Conservation (phyloP, 2,329 filamentous ascomycete species). For the Paracorniculantispora psalliotae region DNA sequence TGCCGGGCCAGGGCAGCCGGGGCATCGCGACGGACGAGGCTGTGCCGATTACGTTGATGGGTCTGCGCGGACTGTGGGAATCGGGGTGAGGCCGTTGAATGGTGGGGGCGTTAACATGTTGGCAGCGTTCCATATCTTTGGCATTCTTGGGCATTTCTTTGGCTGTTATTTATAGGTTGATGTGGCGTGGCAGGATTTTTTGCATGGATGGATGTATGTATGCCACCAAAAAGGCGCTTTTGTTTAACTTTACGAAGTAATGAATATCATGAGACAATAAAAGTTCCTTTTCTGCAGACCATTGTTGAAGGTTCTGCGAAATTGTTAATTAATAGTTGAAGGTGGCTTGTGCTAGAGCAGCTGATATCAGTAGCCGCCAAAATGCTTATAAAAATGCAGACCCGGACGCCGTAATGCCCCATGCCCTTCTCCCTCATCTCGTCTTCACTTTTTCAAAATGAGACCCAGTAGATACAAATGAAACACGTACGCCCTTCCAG, state of each 20-base stretch:
- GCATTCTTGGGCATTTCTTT: not conserved
- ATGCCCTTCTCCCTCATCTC: not conserved
- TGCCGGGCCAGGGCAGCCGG: conserved; percentile 74
- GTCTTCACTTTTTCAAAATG: not conserved
- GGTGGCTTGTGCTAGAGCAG: not conserved
- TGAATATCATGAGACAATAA: not conserved
- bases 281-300: not conserved
- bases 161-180: too few relatives aligned
- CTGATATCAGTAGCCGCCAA: not conserved
- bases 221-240: not conserved
- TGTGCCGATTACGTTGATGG: conserved; percentile 69
- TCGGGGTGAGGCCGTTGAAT: not conserved
- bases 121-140: too few relatives aligned
- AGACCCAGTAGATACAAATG: not conserved
- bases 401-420: not conserved
- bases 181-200: too few relatives aligned
- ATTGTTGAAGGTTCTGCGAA: conserved; percentile 1
- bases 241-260: not conserved
- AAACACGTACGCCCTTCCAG: not conserved
- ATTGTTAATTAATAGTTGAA: not conserved
- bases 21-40: conserved; percentile 83
- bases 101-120: too few relatives aligned
- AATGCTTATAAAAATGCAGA: conserved; percentile 2
- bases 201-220: too few relatives aligned
- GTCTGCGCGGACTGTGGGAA: conserved; percentile 56